These are phyloP conservation scores for Hypoxylon sp. DNA, from an alignment of 2,329 filamentous ascomycete genomes.

Conservation along the genomic window DNA sequence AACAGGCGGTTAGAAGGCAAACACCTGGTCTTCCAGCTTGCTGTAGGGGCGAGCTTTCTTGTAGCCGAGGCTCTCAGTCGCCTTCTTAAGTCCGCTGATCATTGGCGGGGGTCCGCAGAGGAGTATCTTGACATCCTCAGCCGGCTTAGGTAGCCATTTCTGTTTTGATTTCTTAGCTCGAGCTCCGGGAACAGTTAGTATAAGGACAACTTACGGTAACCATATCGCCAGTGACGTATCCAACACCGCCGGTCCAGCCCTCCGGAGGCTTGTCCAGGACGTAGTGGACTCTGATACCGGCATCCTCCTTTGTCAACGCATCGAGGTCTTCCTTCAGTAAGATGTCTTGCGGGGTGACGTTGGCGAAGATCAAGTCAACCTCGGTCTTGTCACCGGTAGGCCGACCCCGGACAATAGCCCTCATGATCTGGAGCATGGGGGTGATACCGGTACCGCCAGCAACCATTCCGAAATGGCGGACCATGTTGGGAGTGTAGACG, in stretches of 20 bases:
- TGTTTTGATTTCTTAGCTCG: conserved; percentile 50
- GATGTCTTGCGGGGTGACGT: conserved; percentile 92
- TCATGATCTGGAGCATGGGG: conserved; percentile 96
- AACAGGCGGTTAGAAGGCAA: conserved; percentile 75
- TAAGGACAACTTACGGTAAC: conserved; percentile 70
- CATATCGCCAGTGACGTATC: conserved; percentile 95
- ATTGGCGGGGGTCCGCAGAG: conserved; percentile 96
- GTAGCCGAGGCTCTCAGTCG: conserved; percentile 86
- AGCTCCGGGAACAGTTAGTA: not conserved
- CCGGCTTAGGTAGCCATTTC: conserved; percentile 83
- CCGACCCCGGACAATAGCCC: conserved; percentile 85
- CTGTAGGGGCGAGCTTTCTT: conserved; percentile 92
- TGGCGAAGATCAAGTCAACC: conserved; percentile 95
- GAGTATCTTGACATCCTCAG: conserved; percentile 88
- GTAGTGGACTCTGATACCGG: conserved; percentile 87
- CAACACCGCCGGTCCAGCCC: conserved; percentile 89
- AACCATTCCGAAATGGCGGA: conserved; percentile 96
- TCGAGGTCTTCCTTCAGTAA: conserved; percentile 93
- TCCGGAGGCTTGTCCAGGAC: conserved; percentile 95
- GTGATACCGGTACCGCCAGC: conserved; percentile 97
- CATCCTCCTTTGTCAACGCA: conserved; percentile 76
- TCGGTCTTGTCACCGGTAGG: conserved; percentile 82
- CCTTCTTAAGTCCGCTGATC: conserved; percentile 97
- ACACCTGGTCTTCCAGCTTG: conserved; percentile 98
- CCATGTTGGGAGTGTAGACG: conserved; percentile 97